These are phyloP conservation scores for Syzygium syzygioides DNA, from an alignment of 441 rosid genomes.

Conservation along the genomic window DNA sequence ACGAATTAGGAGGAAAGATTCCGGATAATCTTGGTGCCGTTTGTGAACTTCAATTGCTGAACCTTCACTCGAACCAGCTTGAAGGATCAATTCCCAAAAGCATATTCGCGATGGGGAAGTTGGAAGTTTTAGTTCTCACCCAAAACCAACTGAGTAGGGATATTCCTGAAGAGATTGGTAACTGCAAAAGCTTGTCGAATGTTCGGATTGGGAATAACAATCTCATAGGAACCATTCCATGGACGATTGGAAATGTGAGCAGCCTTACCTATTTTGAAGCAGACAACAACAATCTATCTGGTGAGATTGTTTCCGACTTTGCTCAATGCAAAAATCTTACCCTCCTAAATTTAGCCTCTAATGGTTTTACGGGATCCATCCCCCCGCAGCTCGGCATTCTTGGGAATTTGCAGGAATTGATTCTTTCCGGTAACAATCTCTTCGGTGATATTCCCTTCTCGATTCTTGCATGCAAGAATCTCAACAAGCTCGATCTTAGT, in stretches of 20 bases:
- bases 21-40: conserved; percentile 61
- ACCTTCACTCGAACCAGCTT: conserved; percentile 89
- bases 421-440: conserved; percentile 76
- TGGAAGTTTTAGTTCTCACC: conserved; percentile 73
- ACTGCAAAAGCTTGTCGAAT: conserved; percentile 71
- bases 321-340: conserved; percentile 78
- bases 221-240: conserved; percentile 75
- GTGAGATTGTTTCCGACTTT: conserved; percentile 68
- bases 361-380: conserved; percentile 70
- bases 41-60: conserved; percentile 65
- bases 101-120: conserved; percentile 70
- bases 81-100: conserved; percentile 72
- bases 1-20: conserved; percentile 57
- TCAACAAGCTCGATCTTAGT: conserved; percentile 87
- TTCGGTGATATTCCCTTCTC: conserved; percentile 73
- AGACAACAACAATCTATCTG: conserved; percentile 74
- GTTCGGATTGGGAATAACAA: conserved; percentile 79
- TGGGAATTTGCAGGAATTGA: conserved; percentile 75
- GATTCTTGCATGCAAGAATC: conserved; percentile 69
- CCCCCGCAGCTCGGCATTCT: conserved; percentile 72
- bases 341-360: conserved; percentile 73
- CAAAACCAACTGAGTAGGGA: conserved; percentile 63
- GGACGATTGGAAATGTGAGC: conserved; percentile 57
- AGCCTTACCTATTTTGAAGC: conserved; percentile 93
- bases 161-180: conserved; percentile 67